These are phyloP conservation scores for Talaromyces amestolkiae DNA, from an alignment of 2,329 filamentous ascomycete genomes.

Conservation along the genomic window DNA sequence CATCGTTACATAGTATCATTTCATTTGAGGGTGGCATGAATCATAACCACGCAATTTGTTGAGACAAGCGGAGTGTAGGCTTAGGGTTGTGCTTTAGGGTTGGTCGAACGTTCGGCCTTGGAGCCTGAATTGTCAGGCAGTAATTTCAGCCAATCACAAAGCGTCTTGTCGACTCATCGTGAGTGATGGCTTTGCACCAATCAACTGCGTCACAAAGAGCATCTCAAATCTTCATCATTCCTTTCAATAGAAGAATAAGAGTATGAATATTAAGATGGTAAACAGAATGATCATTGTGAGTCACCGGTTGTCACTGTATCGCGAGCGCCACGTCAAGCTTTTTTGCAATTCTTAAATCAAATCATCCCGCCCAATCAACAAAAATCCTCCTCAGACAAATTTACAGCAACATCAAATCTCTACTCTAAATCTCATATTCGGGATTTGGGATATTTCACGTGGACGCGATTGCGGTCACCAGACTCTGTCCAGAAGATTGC, in stretches of 20 bases:
- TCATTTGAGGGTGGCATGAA: not conserved
- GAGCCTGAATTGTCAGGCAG: not conserved
- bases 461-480: constrained; percentile 5
- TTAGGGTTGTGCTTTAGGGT: not conserved
- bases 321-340: not conserved
- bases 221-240: not conserved
- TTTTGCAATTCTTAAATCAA: not conserved
- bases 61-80: not conserved
- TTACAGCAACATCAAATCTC: not conserved
- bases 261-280: too few relatives aligned
- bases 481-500: constrained; percentile 17
- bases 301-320: constrained; percentile 10
- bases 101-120: not conserved
- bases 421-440: not conserved
- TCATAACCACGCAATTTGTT: not conserved
- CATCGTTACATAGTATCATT: not conserved
- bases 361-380: not conserved
- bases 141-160: not conserved
- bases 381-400: not conserved
- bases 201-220: not conserved
- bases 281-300: constrained; percentile 7
- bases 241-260: not conserved
- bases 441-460: constrained; percentile 2
- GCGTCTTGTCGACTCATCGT: constrained; percentile 16
- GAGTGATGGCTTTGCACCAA: constrained; percentile 16